phyloP scores from a whole-genome alignment of 345 rosid species.

The Fremontodendron californicum region DNA sequence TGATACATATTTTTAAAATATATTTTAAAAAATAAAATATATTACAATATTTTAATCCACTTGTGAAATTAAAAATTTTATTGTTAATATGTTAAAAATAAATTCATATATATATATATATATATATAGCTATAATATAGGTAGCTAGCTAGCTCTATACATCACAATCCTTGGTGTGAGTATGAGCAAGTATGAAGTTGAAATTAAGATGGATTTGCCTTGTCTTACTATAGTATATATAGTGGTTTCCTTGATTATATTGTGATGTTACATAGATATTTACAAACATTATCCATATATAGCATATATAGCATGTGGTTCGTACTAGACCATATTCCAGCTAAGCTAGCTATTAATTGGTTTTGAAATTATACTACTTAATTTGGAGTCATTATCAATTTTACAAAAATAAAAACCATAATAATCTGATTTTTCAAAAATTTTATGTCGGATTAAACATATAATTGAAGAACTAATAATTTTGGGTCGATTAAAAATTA shows the following conservation, averaged over 20 bases:
- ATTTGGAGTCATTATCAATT: too few species aligned
- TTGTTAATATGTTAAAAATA: too few species aligned
- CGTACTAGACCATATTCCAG: not conserved
- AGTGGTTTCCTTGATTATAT: not conserved
- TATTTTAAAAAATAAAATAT: too few species aligned
- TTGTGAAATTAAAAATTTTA: too few species aligned
- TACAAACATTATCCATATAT: not conserved
- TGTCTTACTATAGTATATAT: not conserved
- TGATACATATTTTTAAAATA: too few species aligned
- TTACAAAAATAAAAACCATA: not conserved
- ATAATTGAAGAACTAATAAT: too few species aligned
- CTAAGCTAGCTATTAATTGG: not conserved
- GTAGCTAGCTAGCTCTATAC: not conserved
- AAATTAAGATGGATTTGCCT: slow-evolving; percentile 10
- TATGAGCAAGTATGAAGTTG: not conserved
- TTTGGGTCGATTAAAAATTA: too few species aligned
- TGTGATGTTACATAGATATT: not conserved
- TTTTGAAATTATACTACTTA: not conserved
- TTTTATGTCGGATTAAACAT: too few species aligned
- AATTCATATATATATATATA: not conserved
- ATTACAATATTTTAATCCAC: too few species aligned
- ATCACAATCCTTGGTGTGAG: not conserved
- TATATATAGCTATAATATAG: not conserved
- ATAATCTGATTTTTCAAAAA: not conserved
- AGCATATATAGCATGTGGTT: not conserved